Conservation (phyloP, 805 yeast genomes). For the Pichia cephalocereana region DNA sequence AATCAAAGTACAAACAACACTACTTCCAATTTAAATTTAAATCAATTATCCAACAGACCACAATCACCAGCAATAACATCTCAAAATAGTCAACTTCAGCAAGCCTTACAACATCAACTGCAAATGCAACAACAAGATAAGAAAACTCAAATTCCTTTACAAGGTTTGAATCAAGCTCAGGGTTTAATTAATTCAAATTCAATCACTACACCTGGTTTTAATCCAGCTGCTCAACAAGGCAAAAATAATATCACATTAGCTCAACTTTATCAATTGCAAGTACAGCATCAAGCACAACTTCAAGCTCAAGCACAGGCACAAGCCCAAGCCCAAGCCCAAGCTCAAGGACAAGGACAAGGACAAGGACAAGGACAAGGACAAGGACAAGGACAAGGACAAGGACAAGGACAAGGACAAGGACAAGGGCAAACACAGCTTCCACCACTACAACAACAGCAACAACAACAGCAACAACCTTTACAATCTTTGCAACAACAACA, state of each 20-base stretch:
- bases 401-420: no score
- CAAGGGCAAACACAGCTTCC: no score
- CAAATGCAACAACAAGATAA: constrained; percentile 14
- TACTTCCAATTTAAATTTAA: not conserved
- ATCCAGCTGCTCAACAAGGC: constrained; percentile 9
- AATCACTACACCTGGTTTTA: not conserved
- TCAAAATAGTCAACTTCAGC: constrained; percentile 25
- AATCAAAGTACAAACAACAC: not conserved
- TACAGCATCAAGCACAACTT: constrained; percentile 16
- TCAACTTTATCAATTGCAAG: constrained; percentile 13
- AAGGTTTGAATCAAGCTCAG: not conserved
- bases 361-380: no score
- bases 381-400: no score
- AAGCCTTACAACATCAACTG: constrained; percentile 16
- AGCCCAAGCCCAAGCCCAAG: no score
- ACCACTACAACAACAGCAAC: not conserved
- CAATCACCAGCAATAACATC: constrained; percentile 1
- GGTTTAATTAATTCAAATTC: constrained; percentile 4
- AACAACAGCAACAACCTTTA: constrained; percentile 12
- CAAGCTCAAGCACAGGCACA: constrained; percentile 1
- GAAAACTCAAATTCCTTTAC: not conserved
- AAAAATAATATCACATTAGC: constrained; percentile 10
- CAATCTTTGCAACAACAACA: constrained; percentile 11
- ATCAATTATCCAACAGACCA: not conserved
- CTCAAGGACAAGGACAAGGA: no score